Conservation (phyloP, 176 grass and related monocot species). For the Leersia perrieri region DNA sequence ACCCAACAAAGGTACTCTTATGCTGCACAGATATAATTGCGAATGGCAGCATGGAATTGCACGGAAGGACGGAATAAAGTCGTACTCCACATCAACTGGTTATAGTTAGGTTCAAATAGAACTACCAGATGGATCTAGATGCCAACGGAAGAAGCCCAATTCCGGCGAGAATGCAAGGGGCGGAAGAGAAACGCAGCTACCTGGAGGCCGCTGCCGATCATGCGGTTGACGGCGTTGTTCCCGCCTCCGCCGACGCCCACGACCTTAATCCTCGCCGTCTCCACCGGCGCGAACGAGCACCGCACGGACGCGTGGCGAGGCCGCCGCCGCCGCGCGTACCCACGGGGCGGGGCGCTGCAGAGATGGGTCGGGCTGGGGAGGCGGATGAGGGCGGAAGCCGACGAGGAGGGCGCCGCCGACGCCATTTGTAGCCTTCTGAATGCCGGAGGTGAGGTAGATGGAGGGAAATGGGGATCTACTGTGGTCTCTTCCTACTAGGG, state of each 20-base stretch:
- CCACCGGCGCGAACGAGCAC: conserved; percentile 55
- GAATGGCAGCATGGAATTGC: background rate
- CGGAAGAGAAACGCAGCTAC: conserved; percentile 24
- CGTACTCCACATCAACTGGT: background rate
- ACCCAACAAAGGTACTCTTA: background rate
- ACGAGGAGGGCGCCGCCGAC: conserved; percentile 30
- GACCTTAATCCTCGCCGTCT: conserved; percentile 88
- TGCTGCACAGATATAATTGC: background rate
- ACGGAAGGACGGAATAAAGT: background rate
- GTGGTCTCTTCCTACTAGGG: conserved; percentile 34
- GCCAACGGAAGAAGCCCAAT: background rate
- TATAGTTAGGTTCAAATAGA: background rate
- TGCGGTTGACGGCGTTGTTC: conserved; percentile 95
- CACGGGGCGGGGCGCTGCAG: background rate
- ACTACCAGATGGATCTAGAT: conserved; percentile 25
- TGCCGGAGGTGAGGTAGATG: background rate
- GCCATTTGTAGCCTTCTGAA: conserved; percentile 36
- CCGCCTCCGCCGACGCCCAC: conserved; percentile 85
- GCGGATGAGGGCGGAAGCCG: conserved; percentile 35
- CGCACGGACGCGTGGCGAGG: conserved; percentile 33
- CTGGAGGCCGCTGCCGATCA: conserved; percentile 95
- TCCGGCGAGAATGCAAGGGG: background rate
- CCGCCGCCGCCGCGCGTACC: conserved; percentile 14
- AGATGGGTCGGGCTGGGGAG: conserved; percentile 8
- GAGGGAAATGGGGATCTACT: conserved; percentile 25